These are phyloP conservation scores for Phytophthora citrophthora DNA, from an alignment of 352 stramenopile genomes.

Conservation along the genomic window DNA sequence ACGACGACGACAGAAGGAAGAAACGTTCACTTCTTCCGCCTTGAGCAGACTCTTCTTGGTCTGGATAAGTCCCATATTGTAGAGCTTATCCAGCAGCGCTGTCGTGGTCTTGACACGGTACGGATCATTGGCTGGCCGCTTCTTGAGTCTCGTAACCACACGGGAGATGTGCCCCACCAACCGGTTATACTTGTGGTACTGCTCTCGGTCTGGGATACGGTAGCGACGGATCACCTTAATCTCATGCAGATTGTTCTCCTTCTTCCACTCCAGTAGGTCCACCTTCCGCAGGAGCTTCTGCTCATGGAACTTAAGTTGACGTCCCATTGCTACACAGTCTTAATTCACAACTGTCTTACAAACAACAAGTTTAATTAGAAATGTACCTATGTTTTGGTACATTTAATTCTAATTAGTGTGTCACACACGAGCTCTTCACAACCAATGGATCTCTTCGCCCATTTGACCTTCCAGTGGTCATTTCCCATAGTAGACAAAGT, in stretches of 20 bases:
- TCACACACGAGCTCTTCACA: constrained; percentile 23
- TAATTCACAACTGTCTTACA: constrained; percentile 5
- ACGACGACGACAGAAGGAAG: constrained; percentile 94
- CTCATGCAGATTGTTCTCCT: constrained; percentile 98
- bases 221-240: constrained; percentile 98
- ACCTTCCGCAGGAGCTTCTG: constrained; percentile 99
- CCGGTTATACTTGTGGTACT: constrained; percentile 99
- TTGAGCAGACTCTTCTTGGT: constrained; percentile 97
- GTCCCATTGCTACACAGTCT: constrained; percentile 57
- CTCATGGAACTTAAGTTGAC: constrained; percentile 96
- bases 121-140: constrained; percentile 93
- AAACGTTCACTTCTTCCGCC: constrained; percentile 97
- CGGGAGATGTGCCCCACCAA: constrained; percentile 97
- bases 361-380: constrained; percentile 4
- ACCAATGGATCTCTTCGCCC: constrained; percentile 27
- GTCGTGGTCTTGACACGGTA: constrained; percentile 97
- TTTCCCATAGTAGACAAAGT: constrained; percentile 17
- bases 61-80: constrained; percentile 97
- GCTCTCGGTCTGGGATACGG: constrained; percentile 97
- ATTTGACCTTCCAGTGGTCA: constrained; percentile 2
- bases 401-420: constrained; percentile 1
- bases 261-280: constrained; percentile 98
- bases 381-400: constrained; percentile 9
- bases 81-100: constrained; percentile 98
- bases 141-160: constrained; percentile 95